These are phyloP conservation scores for Herpetomonas muscarum DNA, from an alignment of 208 protist genomes.

Conservation along the genomic window DNA sequence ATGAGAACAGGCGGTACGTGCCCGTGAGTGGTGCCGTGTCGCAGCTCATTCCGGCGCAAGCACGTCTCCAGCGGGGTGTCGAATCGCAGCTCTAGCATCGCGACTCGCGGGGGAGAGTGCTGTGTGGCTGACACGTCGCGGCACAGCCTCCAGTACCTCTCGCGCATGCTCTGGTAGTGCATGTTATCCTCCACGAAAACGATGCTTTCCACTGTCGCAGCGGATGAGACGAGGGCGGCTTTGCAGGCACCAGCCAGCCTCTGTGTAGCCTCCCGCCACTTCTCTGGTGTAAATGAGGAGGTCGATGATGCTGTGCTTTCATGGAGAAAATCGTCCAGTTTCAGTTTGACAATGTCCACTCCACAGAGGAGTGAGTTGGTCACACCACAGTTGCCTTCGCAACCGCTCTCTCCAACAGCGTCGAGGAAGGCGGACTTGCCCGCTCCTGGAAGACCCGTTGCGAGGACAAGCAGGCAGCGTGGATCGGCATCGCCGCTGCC, in stretches of 20 bases:
- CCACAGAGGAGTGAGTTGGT: neutral
- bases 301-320: no score
- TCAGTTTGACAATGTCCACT: conserved; percentile 4
- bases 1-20: conserved; percentile 50
- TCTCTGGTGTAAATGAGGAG: conserved; percentile 23
- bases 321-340: neutral
- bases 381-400: neutral
- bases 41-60: conserved; percentile 33
- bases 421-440: conserved; percentile 61
- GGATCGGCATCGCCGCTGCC: neutral
- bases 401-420: neutral
- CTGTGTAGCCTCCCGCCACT: conserved; percentile 11
- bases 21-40: conserved; percentile 1
- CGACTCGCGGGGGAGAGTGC: conserved; percentile 11
- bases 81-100: conserved; percentile 47
- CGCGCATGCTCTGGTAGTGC: conserved; percentile 72
- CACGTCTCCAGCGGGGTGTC: conserved; percentile 37
- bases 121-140: neutral
- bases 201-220: conserved; percentile 4
- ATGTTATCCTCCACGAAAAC: conserved; percentile 82
- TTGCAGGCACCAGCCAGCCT: neutral
- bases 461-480: conserved; percentile 29
- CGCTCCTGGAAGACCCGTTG: conserved; percentile 57
- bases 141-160: conserved; percentile 65
- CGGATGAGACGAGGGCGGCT: neutral